Conservation (phyloP, 1,284 basidiomycete species). For the Puccinia polysora region DNA sequence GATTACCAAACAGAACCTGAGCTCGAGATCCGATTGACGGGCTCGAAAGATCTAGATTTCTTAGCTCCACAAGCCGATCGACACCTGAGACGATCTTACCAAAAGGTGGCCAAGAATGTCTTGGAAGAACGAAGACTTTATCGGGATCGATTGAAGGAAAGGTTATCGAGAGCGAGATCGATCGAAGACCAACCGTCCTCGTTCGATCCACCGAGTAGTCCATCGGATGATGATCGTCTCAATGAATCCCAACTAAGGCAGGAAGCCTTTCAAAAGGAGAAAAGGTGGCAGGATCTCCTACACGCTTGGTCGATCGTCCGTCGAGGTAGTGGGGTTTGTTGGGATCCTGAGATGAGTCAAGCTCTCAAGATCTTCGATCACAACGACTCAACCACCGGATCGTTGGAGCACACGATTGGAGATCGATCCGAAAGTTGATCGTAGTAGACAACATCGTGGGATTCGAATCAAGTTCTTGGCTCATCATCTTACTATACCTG, state of each 20-base stretch:
- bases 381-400: no score
- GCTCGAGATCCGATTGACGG: conserved; percentile 24
- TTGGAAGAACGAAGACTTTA: conserved; percentile 20
- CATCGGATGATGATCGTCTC: neutral
- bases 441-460: no score
- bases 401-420: no score
- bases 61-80: conserved; percentile 33
- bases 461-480: no score
- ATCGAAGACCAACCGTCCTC: neutral
- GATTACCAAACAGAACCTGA: neutral
- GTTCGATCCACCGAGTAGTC: no score
- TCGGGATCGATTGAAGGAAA: conserved; percentile 28
- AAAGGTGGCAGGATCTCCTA: conserved; percentile 34
- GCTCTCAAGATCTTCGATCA: conserved; percentile 12
- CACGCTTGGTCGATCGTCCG: conserved; percentile 39
- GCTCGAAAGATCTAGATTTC: conserved; percentile 32
- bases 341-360: conserved; percentile 25
- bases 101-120: conserved; percentile 20
- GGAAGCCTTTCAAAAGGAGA: conserved; percentile 41
- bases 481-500: no score
- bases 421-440: no score
- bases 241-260: conserved; percentile 36
- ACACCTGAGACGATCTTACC: conserved; percentile 32
- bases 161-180: conserved; percentile 8
- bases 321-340: conserved; percentile 30